These are phyloP conservation scores for Crassisporium funariophilum DNA, from an alignment of 768 basidiomycete genomes.

Conservation along the genomic window DNA sequence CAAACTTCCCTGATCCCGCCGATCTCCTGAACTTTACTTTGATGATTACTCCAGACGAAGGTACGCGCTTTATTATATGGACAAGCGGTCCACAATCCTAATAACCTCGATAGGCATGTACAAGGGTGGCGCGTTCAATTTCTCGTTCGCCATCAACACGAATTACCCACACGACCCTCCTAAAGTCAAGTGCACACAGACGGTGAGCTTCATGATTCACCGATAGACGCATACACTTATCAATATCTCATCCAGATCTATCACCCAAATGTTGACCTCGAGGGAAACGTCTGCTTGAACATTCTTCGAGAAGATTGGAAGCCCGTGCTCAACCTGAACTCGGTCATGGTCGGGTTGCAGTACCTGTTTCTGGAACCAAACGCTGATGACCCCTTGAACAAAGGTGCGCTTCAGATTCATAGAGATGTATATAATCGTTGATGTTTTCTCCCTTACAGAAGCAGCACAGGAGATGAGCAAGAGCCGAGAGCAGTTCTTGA, in stretches of 20 bases:
- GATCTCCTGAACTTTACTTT: slow-evolving; percentile 97
- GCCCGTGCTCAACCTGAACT: slow-evolving; percentile 95
- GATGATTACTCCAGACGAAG: slow-evolving; percentile 96
- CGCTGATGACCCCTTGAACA: slow-evolving; percentile 97
- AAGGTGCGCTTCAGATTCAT: slow-evolving; percentile 58
- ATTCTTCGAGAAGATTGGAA: slow-evolving; percentile 99
- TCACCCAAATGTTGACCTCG: slow-evolving; percentile 97
- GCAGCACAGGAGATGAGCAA: slow-evolving; percentile 93
- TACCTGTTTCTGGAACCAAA: slow-evolving; percentile 99
- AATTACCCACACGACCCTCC: slow-evolving; percentile 99
- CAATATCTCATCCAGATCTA: slow-evolving; percentile 69
- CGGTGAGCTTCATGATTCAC: slow-evolving; percentile 49
- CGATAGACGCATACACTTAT: slow-evolving; percentile 9
- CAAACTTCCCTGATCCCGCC: slow-evolving; percentile 85
- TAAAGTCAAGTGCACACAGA: slow-evolving; percentile 97
- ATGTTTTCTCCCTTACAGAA: slow-evolving; percentile 52
- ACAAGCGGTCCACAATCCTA: neutral
- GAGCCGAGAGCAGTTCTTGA: slow-evolving; percentile 80
- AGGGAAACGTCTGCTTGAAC: slow-evolving; percentile 98
- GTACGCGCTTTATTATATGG: slow-evolving; percentile 41
- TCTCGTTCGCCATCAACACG: slow-evolving; percentile 94
- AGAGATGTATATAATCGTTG: slow-evolving; percentile 3
- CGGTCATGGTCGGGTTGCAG: slow-evolving; percentile 97
- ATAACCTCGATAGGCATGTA: slow-evolving; percentile 79
- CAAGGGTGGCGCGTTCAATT: slow-evolving; percentile 90